These are phyloP conservation scores for Dictyostelium citrinum DNA, from an alignment of 78 protist genomes.

Conservation along the genomic window DNA sequence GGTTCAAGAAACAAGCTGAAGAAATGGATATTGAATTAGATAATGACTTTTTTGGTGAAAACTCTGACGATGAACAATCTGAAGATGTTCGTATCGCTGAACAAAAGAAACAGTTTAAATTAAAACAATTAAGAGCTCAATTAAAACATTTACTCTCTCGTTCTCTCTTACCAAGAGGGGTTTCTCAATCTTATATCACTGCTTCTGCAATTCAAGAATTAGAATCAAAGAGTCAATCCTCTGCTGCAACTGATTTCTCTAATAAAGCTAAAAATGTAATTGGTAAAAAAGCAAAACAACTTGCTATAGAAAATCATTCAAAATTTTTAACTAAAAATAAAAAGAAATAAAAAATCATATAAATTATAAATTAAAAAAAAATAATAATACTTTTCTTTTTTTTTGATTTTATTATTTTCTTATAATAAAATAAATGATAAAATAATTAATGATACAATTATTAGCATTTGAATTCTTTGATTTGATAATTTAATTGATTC, in stretches of 20 bases:
- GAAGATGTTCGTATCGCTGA: slow-evolving; percentile 1
- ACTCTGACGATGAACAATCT: slow-evolving; percentile 15
- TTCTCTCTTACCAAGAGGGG: slow-evolving; percentile 35
- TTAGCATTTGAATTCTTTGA: neutral
- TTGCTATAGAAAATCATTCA: neutral
- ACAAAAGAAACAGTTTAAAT: neutral
- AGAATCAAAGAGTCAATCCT: neutral
- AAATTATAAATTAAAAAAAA: neutral
- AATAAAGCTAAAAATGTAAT: neutral
- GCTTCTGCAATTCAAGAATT: slow-evolving; percentile 12
- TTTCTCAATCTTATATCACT: slow-evolving; percentile 22
- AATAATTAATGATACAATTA: neutral
- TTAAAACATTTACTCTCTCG: neutral
- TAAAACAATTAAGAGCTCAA: neutral
- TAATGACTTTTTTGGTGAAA: slow-evolving; percentile 23
- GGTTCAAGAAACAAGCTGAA: slow-evolving; percentile 41
- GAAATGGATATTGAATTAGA: slow-evolving; percentile 66
- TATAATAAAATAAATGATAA: neutral
- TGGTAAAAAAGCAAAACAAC: neutral
- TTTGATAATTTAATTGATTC: neutral
- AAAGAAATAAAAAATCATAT: neutral
- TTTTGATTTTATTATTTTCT: neutral
- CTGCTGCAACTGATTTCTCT: slow-evolving; percentile 4
- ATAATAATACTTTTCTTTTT: neutral
- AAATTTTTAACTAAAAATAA: neutral